Evolutionary conservation across 192 early-diverging fungal genomes (phyloP), one percentile per base, ranked within the genome.

Genomic region (Martensiomyces pterosporus): DNA sequence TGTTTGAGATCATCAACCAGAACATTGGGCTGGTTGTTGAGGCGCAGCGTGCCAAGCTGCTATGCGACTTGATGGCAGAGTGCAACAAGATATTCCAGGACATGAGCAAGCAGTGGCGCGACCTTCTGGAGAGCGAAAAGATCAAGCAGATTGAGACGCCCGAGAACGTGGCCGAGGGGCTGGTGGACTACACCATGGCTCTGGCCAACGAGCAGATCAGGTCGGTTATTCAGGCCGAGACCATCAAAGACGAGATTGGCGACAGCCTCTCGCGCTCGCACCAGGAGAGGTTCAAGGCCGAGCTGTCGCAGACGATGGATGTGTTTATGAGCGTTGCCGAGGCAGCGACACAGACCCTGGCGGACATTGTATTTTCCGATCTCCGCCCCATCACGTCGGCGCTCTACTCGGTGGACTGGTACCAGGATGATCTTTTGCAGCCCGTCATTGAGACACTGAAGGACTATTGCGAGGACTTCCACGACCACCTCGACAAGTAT

Each of bases 1-100:
- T 98, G 61, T 99, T 98, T 75, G 90, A 97, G 69, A 97, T 99
- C 78, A 84, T 99, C 43, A 96, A 95, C 63, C 92, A 99, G 76
- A 94, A 99, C 70, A 81, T 99, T 15, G 89, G 92, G 49, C 65
- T 99, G 18, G 93, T 92, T 0, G 77, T 78, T 12, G 79, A 85
- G 27, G 86, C 91, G 1, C 86, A 86, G 27, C 82, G 92, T n/a
- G 91, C 86, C n/a, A 88, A 86, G 45, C 75, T 99, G 25, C 76
- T 97, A 22, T 89, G 82, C 64, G 85, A 97, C 57, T 88, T 99
- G 6, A 67, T 91, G 7, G 64, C 74, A 56, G 78, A 87, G 61
- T 97, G 92, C 66, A 72, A 79, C 43, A 79, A 80, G 43, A 78
- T 91, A 32, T 83, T 99, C 50, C 85, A 86, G 60, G 84, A 87